phyloP scores from a whole-genome alignment of 768 basidiomycete species.

The Lactarius vividus region DNA sequence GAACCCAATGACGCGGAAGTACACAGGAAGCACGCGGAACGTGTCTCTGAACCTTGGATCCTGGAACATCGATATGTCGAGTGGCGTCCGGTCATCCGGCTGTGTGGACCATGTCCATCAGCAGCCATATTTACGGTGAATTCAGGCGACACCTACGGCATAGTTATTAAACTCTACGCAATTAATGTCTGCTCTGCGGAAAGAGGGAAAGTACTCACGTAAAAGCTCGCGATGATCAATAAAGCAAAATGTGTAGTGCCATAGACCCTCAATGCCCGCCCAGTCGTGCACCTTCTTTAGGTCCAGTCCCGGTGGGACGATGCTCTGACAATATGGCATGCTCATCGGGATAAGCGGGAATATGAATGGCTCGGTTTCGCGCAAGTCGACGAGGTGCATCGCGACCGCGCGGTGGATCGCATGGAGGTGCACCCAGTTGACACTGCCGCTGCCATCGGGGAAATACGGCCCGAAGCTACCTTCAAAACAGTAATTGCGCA shows the following conservation, averaged over 20 bases:
- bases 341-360: constrained; percentile 46
- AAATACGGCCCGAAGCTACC: constrained; percentile 59
- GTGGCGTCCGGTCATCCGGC: constrained; percentile 34
- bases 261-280: constrained; percentile 57
- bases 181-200: not conserved
- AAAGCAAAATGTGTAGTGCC: constrained; percentile 66
- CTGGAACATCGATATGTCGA: constrained; percentile 51
- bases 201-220: constrained; percentile 41
- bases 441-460: constrained; percentile 40
- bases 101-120: constrained; percentile 21
- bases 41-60: constrained; percentile 50
- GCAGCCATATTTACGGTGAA: not conserved
- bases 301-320: constrained; percentile 41
- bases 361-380: constrained; percentile 32
- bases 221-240: constrained; percentile 65
- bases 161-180: constrained; percentile 49
- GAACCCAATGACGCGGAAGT: constrained; percentile 42
- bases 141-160: constrained; percentile 24
- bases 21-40: constrained; percentile 48
- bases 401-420: constrained; percentile 55
- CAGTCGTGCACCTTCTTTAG: constrained; percentile 46
- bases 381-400: constrained; percentile 48
- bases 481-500: constrained; percentile 51
- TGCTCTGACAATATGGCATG: constrained; percentile 52
- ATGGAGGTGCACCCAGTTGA: constrained; percentile 62